Conservation (phyloP, 2,329 filamentous ascomycete genomes). For the Keithomyces neogunnii region DNA sequence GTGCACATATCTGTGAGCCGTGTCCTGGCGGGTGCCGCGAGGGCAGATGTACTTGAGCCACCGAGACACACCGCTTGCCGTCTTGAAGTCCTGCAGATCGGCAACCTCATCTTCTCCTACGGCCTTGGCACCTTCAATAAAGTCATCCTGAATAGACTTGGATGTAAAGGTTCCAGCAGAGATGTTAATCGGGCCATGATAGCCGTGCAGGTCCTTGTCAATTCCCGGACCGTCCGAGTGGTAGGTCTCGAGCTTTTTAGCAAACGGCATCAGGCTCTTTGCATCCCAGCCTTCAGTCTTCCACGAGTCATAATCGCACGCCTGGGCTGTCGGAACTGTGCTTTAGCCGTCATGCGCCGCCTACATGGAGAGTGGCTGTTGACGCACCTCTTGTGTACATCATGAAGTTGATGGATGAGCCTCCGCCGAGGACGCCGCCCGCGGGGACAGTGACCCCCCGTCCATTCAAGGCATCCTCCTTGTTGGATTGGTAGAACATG, state of each 20-base stretch:
- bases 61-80: slow-evolving; percentile 22
- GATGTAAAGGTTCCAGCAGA: slow-evolving; percentile 39
- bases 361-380: too few relatives aligned
- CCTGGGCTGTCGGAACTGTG: slow-evolving; percentile 13
- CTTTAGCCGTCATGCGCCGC: too few relatives aligned
- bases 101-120: slow-evolving; percentile 34
- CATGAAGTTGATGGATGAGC: slow-evolving; percentile 24
- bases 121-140: slow-evolving; percentile 40
- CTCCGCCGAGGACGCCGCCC: slow-evolving; percentile 21
- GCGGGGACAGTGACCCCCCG: slow-evolving; percentile 15
- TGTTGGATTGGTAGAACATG: slow-evolving; percentile 16
- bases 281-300: slow-evolving; percentile 23
- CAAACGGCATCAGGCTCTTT: slow-evolving; percentile 21
- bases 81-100: slow-evolving; percentile 43
- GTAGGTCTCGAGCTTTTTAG: slow-evolving; percentile 46
- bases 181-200: slow-evolving; percentile 46
- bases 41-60: slow-evolving; percentile 30
- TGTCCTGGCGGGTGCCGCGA: slow-evolving; percentile 48
- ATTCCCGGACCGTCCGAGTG: slow-evolving; percentile 25
- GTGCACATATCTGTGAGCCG: slow-evolving; percentile 40
- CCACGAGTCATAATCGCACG: slow-evolving; percentile 25
- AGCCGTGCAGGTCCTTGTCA: slow-evolving; percentile 38
- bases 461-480: slow-evolving; percentile 13
- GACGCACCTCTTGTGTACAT: slow-evolving; percentile 20
- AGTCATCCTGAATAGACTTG: slow-evolving; percentile 33